Evolutionary conservation across 2,329 filamentous ascomycete genomes (phyloP), one percentile per base, ranked within the genome.

Genomic region (Elsinoe batatas): DNA sequence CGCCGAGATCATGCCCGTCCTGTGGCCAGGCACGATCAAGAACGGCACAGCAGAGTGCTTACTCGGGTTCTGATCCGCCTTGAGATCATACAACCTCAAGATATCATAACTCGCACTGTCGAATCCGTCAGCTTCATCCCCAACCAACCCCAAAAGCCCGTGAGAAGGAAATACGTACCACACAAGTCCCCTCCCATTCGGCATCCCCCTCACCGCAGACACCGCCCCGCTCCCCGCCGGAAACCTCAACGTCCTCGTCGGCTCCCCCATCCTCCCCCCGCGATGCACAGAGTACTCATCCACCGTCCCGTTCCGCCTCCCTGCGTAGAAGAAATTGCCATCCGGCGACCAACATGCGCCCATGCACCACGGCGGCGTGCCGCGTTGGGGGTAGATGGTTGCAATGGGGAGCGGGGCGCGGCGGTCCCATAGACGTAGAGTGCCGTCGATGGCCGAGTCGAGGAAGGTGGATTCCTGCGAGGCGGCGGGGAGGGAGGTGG

Each of bases 311-410:
- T 97, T 97, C 57, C 93, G 79, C 26, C 93, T 79, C 0, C 93
- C 93, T 0, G 87, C 91, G 71, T 95, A 98, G 64, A 98, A 91
- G 70, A 82, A 89, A 71, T 97, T 97, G 12, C 93, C 93, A 67
- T 96, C 88, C 0, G 90, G 90, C 55, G 87, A 91, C 93, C 93
- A 98, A 73, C 90, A 95, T 0, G 90, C 89, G 61, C 88, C 91
- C 83, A 95, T 96, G 70, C 91, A 97, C 91, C 91, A 98, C 0
- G 91, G 93, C 1, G 93, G 91, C 0, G 89, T 87, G 15, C 83
- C 83, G 10, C 82, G 80, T 10, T 83, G 77, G 15, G 87, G 88
- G 1, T 78, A 76, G 56, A 97, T 91, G 26, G 84, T 82, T 2
- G 93, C 90, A 1, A 95, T 78, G 0, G 91, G 86, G 35, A 85